Conservation (phyloP, 2,329 filamentous ascomycete genomes). For the Penicillium expansum region DNA sequence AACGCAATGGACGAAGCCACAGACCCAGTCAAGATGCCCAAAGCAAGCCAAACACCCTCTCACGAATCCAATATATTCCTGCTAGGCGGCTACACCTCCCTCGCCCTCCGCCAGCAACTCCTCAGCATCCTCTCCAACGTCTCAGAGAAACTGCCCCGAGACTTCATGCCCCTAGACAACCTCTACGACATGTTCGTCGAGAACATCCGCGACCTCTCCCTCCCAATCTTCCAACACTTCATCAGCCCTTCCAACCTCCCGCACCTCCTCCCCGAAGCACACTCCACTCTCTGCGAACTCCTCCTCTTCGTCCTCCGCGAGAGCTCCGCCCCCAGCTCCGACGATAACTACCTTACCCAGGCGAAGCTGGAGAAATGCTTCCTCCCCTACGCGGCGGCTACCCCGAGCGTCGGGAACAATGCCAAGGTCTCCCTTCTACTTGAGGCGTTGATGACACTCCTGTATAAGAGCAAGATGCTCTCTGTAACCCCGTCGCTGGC, state of each 20-base stretch:
- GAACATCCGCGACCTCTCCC: constrained; percentile 45
- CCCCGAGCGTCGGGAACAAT: constrained; percentile 62
- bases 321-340: constrained; percentile 38
- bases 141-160: constrained; percentile 33
- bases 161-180: constrained; percentile 39
- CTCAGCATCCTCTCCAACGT: constrained; percentile 43
- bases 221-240: constrained; percentile 48
- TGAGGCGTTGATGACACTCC: constrained; percentile 61
- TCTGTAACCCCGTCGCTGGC: constrained; percentile 39
- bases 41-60: constrained; percentile 6
- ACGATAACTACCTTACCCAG: constrained; percentile 48
- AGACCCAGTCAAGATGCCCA: constrained; percentile 7
- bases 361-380: constrained; percentile 58
- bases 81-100: constrained; percentile 40
- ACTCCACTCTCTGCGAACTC: constrained; percentile 53
- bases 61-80: constrained; percentile 21
- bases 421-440: constrained; percentile 68
- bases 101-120: constrained; percentile 47
- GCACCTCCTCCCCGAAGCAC: constrained; percentile 38
- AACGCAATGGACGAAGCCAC: constrained; percentile 6
- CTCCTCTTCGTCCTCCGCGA: constrained; percentile 53
- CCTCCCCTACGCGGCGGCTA: constrained; percentile 64
- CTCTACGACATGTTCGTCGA: constrained; percentile 47
- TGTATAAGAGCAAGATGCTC: constrained; percentile 40
- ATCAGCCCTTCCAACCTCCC: constrained; percentile 47